Percentiles rank a stretch among this genome's conserved stretches.
These are phyloP conservation scores for Coemansia sp. DNA, from an alignment of 192 early-diverging fungal species.

Conservation along the genomic window DNA sequence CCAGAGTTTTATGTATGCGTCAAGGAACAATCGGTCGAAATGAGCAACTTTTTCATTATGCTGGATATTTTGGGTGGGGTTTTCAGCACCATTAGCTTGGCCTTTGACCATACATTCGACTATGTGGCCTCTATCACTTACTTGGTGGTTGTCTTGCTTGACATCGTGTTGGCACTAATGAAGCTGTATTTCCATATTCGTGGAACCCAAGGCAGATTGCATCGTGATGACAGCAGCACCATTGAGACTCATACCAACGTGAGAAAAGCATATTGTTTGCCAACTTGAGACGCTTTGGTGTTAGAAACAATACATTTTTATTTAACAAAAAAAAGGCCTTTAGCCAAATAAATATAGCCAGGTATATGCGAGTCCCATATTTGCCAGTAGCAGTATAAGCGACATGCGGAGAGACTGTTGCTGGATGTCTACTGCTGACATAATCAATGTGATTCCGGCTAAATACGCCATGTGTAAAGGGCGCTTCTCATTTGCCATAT, in stretches of 20 bases:
- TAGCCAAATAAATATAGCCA: conserved; percentile 3
- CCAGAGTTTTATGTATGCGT: conserved; percentile 51
- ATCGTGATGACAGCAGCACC: background rate
- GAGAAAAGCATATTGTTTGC: too few relatives aligned
- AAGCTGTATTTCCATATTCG: conserved; percentile 39
- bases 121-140: conserved; percentile 53
- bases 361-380: conserved; percentile 1
- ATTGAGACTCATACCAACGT: too few relatives aligned
- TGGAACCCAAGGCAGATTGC: conserved; percentile 28
- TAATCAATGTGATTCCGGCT: conserved; percentile 24
- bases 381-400: conserved; percentile 21
- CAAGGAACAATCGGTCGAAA: conserved; percentile 47
- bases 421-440: conserved; percentile 43
- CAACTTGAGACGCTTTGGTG: too few relatives aligned
- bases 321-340: too few relatives aligned
- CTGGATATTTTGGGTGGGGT: conserved; percentile 43
- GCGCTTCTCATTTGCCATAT: conserved; percentile 3
- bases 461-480: conserved; percentile 11
- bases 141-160: conserved; percentile 45
- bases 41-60: conserved; percentile 48
- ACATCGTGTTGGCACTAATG: conserved; percentile 38
- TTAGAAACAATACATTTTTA: too few relatives aligned
- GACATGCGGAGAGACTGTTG: conserved; percentile 22
- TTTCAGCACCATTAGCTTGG: conserved; percentile 50
- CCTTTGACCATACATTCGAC: conserved; percentile 48